These are phyloP conservation scores for Multifurca ochricompacta DNA, from an alignment of 768 basidiomycete genomes.

Conservation along the genomic window DNA sequence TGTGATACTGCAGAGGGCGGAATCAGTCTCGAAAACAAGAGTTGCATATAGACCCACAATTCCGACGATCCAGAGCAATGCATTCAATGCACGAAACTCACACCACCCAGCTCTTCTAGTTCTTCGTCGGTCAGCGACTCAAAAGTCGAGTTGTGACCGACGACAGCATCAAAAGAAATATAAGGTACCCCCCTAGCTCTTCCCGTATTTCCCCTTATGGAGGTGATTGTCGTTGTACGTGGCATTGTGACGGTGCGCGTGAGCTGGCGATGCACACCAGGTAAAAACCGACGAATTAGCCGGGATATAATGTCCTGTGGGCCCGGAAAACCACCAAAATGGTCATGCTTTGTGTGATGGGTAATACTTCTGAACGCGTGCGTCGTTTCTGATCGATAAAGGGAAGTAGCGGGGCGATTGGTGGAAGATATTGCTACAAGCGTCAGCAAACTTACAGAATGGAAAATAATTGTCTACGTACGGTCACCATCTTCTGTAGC, in stretches of 20 bases:
- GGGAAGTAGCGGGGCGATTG: constrained; percentile 10
- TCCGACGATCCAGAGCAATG: constrained; percentile 74
- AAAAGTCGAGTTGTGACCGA: constrained; percentile 78
- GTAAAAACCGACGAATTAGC: constrained; percentile 53
- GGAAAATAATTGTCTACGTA: constrained; percentile 11
- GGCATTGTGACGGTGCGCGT: constrained; percentile 72
- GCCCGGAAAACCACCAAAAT: constrained; percentile 71
- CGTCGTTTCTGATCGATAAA: constrained; percentile 21
- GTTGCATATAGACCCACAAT: constrained; percentile 39
- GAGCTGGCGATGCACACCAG: constrained; percentile 48
- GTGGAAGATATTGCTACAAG: constrained; percentile 8
- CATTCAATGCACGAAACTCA: constrained; percentile 85
- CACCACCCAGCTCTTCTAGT: constrained; percentile 85
- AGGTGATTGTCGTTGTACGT: constrained; percentile 52
- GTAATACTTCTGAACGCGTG: constrained; percentile 13
- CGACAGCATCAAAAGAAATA: constrained; percentile 75
- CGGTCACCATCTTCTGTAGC: constrained; percentile 5
- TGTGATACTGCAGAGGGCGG: constrained; percentile 54
- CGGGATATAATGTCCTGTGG: constrained; percentile 46
- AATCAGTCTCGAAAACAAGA: not conserved
- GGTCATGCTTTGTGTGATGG: constrained; percentile 33
- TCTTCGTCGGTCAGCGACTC: constrained; percentile 67
- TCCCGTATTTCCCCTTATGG: constrained; percentile 31
- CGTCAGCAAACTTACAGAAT: not conserved
- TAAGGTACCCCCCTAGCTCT: constrained; percentile 62